Percentiles rank a stretch among this genome's conserved stretches.
Conservation (phyloP, 257 asterid genomes). For the Nicotiana knightiana region DNA sequence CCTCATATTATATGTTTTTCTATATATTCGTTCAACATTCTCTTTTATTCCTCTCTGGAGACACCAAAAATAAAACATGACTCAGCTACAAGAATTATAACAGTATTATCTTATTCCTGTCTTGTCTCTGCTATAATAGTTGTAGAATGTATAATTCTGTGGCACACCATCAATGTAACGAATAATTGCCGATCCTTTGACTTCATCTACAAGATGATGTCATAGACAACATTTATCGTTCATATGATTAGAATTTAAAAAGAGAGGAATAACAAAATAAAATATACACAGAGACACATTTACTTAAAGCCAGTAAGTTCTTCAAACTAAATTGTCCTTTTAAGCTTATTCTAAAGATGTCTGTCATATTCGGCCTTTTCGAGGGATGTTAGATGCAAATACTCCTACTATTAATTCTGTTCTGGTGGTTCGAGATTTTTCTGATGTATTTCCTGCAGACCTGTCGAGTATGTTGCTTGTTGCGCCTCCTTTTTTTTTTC, state of each 20-base stretch:
- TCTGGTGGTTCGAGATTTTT: no score
- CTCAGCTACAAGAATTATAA: background rate
- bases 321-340: no score
- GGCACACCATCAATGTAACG: background rate
- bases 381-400: no score
- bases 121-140: background rate
- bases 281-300: no score
- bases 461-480: no score
- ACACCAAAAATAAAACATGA: background rate
- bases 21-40: background rate
- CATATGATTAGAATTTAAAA: background rate
- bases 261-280: background rate
- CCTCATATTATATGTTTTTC: background rate
- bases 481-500: no score
- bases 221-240: background rate
- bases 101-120: background rate
- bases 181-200: background rate
- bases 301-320: no score
- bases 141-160: background rate
- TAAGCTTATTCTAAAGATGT: no score
- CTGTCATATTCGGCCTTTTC: no score
- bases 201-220: background rate
- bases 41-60: background rate
- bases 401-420: no score
- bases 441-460: no score